Percentiles rank a stretch among this genome's conserved stretches.
Conservation (phyloP, 2,329 filamentous ascomycete species). For the Penicillium polonicum region DNA sequence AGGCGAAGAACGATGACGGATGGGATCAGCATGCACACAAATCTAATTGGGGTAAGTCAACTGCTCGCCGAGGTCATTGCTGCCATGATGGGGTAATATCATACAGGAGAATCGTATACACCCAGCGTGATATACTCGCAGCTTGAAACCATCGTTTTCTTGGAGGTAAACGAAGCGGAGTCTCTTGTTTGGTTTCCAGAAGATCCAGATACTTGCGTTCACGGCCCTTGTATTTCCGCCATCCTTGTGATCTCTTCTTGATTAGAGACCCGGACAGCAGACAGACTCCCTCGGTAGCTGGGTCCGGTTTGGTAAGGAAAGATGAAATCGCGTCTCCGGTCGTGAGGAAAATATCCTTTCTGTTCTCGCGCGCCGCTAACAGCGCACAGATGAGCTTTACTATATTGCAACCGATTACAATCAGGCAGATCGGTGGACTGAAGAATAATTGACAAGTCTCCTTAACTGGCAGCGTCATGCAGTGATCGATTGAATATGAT, state of each 20-base stretch:
- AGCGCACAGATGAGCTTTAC: neutral
- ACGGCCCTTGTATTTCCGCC: neutral
- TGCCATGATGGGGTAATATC: neutral
- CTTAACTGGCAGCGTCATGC: neutral
- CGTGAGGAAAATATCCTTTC: neutral
- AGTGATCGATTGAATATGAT: conserved; percentile 1
- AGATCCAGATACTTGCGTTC: neutral
- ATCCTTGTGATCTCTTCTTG: neutral
- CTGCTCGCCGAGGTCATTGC: neutral
- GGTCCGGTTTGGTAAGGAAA: neutral
- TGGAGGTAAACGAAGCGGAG: neutral
- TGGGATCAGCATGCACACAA: neutral
- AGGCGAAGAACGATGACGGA: neutral
- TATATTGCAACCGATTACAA: neutral
- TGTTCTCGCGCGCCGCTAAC: neutral
- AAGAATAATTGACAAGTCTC: neutral
- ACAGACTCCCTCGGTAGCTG: neutral
- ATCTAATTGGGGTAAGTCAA: neutral
- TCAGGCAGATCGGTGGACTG: neutral
- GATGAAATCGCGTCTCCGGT: neutral
- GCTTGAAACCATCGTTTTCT: neutral
- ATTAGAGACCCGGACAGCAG: neutral
- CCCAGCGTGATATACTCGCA: neutral
- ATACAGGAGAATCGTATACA: neutral
- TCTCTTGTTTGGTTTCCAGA: neutral